These are phyloP conservation scores for Lactarius hengduanensis DNA, from an alignment of 768 basidiomycete species.

Conservation along the genomic window DNA sequence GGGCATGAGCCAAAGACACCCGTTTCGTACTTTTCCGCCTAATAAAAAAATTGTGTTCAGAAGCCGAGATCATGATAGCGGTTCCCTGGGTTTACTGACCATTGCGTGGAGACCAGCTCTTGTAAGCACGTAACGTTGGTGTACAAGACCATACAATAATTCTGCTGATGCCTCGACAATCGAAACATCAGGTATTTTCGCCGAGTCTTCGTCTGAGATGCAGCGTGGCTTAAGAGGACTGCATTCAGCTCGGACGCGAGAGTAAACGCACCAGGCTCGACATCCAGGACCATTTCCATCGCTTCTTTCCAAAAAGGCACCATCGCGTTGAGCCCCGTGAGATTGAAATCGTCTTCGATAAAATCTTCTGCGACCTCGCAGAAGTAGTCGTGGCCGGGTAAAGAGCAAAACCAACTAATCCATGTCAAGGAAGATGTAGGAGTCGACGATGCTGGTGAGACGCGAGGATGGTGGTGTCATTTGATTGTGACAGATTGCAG, in stretches of 20 bases:
- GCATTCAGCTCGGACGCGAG: conserved; percentile 13
- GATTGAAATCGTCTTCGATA: conserved; percentile 99
- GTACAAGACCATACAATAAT: conserved; percentile 94
- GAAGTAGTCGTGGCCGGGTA: conserved; percentile 96
- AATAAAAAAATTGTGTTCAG: neutral
- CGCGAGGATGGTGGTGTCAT: conserved; percentile 15
- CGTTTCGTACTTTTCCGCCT: conserved; percentile 96
- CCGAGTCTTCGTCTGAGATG: conserved; percentile 81
- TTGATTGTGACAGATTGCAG: neutral
- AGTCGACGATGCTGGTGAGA: conserved; percentile 70
- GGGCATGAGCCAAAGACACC: conserved; percentile 93
- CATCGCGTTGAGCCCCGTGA: conserved; percentile 92
- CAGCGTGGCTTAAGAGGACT: conserved; percentile 28
- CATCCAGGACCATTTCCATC: conserved; percentile 99
- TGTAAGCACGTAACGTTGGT: conserved; percentile 96
- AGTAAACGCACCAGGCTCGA: conserved; percentile 85
- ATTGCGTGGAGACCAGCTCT: conserved; percentile 91
- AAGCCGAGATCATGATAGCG: conserved; percentile 26
- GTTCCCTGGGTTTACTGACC: conserved; percentile 48
- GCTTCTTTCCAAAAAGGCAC: conserved; percentile 99
- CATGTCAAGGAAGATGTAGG: conserved; percentile 91
- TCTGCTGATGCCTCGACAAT: conserved; percentile 98
- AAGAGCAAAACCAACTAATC: conserved; percentile 95
- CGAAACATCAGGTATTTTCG: conserved; percentile 96
- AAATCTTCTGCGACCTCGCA: conserved; percentile 98